Evolutionary conservation across 208 protist species (phyloP), one percentile per base, ranked within the genome.

Genomic region (Eutreptiella sp.): DNA sequence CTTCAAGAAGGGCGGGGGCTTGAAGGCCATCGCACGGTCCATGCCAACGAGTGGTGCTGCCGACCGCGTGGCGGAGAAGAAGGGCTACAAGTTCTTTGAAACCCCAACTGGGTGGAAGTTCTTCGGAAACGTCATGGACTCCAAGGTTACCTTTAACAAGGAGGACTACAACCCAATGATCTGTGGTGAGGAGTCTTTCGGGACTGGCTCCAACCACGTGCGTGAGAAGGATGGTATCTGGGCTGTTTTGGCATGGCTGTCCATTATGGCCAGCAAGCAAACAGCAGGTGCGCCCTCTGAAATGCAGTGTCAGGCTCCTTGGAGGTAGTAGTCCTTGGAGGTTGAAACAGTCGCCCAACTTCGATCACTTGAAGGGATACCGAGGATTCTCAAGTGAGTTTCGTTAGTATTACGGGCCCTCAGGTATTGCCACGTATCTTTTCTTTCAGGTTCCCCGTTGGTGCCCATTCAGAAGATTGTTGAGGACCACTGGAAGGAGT

Each of bases 191-290:
- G 96, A 99, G 75, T 92, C 78, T 43, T 99, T 99, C 75, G 96
- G 96, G 36, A 98, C 94, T 3, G 88, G 90, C 48, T 94, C 80
- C 43, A 87, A 94, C 58, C 89, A 96, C 74, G 89, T 99, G 39
- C 82, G 96, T 47, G 96, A 99, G 79, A 99, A 99, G 73, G 96
- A 99, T 70, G 95, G 96, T 34, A 67, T 99, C 21, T 99, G 95
- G 95, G 94, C 96, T 1, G 80, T 89, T 4, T 77, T 98, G 23
- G 85, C 84, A 57, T 98, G 93, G 93, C 75, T 97, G 16, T 88
- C 85, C 16, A 81, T 99, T 28, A 54, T 99, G n/a, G 91, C 93
- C 3, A 53, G 72, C 16, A 64, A 68, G 14, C n/a, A n/a, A n/a
- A n/a, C n/a, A 75, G 74, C 28, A 16, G 2, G 2, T 38, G 36